Evolutionary conservation across 1,284 basidiomycete species (phyloP).

Genomic region (Apiotrichum akiyoshidainum): DNA sequence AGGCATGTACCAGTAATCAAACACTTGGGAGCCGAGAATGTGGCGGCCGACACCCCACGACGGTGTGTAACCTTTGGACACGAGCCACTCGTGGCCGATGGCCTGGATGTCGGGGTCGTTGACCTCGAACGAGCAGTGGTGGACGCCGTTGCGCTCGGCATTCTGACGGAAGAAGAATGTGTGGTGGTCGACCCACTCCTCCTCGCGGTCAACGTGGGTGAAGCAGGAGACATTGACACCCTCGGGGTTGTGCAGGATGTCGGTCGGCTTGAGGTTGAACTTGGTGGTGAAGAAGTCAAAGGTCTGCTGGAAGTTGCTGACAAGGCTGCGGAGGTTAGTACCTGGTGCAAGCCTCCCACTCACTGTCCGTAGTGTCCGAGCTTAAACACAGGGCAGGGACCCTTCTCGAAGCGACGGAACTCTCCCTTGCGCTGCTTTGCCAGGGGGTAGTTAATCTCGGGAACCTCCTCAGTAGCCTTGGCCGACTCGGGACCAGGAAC

Average conservation of each 20-base stretch:
- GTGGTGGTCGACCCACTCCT: constrained; percentile 30
- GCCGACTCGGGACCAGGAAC: constrained; percentile 1
- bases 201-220: constrained; percentile 26
- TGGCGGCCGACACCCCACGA: constrained; percentile 29
- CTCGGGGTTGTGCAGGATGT: constrained; percentile 21
- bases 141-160: constrained; percentile 8
- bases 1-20: constrained; percentile 29
- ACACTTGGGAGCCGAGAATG: constrained; percentile 31
- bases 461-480: neutral
- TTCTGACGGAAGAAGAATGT: constrained; percentile 27
- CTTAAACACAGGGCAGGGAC: constrained; percentile 23
- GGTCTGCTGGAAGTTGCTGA: constrained; percentile 19
- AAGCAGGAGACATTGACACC: constrained; percentile 21
- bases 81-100: constrained; percentile 24
- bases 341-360: neutral
- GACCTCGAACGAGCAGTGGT: constrained; percentile 29
- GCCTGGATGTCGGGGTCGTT: constrained; percentile 25
- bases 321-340: constrained; percentile 4
- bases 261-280: constrained; percentile 29
- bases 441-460: constrained; percentile 7
- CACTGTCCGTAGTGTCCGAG: constrained; percentile 29
- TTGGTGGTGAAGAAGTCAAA: constrained; percentile 24
- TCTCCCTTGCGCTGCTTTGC: constrained; percentile 16
- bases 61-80: constrained; percentile 23
- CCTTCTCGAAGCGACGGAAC: constrained; percentile 19